These are phyloP conservation scores for Penicillium cataractarum DNA, from an alignment of 495 filamentous ascomycete species.

Conservation along the genomic window DNA sequence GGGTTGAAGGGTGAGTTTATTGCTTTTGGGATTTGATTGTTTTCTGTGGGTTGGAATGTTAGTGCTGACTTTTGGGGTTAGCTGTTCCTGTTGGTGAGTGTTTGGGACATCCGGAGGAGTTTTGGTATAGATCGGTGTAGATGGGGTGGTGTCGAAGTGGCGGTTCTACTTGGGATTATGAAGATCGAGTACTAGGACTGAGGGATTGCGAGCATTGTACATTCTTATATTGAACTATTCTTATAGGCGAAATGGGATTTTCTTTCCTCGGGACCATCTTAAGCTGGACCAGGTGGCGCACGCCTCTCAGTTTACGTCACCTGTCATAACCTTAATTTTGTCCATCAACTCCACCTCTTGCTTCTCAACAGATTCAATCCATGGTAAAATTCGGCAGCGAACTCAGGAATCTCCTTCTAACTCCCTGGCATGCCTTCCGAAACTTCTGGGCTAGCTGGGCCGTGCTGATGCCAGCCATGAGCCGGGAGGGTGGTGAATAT, in stretches of 20 bases:
- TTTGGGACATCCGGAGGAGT: conserved; percentile 63
- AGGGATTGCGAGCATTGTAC: background rate
- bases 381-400: background rate
- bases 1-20: conserved; percentile 38
- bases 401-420: background rate
- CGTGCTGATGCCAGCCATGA: conserved; percentile 5
- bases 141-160: background rate
- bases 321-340: background rate
- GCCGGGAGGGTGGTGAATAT: background rate
- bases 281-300: background rate
- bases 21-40: conserved; percentile 15
- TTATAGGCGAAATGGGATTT: background rate
- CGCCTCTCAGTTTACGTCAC: background rate
- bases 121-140: conserved; percentile 60
- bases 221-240: background rate
- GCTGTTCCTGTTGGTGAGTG: conserved; percentile 75
- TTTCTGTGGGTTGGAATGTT: conserved; percentile 29
- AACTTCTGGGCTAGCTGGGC: background rate
- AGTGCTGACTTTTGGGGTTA: conserved; percentile 33
- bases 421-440: background rate
- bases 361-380: background rate
- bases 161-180: background rate
- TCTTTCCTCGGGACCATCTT: background rate
- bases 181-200: background rate
- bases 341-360: no score